A percentile compares a stretch with the other conserved stretches of the same genome.
Conservation (phyloP, 768 basidiomycete species). For the Tylopilus plumbeoviolaceoides region DNA sequence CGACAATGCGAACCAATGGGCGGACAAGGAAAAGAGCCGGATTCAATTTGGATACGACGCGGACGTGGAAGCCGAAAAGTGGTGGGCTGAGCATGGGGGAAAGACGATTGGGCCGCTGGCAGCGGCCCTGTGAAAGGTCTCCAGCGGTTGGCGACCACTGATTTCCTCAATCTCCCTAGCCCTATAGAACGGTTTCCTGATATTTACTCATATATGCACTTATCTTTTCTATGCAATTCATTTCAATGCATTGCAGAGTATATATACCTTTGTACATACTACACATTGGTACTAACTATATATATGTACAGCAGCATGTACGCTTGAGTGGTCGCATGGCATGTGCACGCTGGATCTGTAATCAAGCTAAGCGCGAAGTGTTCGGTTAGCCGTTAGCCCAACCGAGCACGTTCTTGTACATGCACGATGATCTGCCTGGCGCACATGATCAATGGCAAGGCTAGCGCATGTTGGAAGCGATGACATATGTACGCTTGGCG, state of each 20-base stretch:
- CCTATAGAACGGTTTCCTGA: too few species aligned
- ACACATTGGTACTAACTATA: too few species aligned
- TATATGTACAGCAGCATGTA: background rate
- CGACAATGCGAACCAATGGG: constrained; percentile 54
- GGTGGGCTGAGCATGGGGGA: constrained; percentile 40
- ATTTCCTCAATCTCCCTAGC: too few species aligned
- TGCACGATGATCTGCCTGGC: background rate
- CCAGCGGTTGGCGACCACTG: too few species aligned
- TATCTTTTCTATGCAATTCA: too few species aligned
- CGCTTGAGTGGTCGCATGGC: background rate
- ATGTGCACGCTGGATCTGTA: background rate
- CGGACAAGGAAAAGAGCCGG: constrained; percentile 47
- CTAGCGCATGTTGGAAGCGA: too few species aligned
- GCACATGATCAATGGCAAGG: background rate
- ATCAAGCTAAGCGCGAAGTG: background rate
- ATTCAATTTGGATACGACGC: constrained; percentile 53
- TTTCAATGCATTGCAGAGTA: too few species aligned
- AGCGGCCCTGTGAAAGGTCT: constrained; percentile 2
- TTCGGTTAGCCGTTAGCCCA: too few species aligned
- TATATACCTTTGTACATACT: too few species aligned
- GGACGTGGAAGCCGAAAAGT: constrained; percentile 45
- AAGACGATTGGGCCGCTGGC: constrained; percentile 11
- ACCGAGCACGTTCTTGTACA: too few species aligned
- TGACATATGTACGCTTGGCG: too few species aligned
- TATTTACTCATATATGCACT: too few species aligned